Evolutionary conservation across 202 grass and related monocot genomes (phyloP), one percentile per base, ranked within the genome.

Genomic region (Hordeum pubiflorum): DNA sequence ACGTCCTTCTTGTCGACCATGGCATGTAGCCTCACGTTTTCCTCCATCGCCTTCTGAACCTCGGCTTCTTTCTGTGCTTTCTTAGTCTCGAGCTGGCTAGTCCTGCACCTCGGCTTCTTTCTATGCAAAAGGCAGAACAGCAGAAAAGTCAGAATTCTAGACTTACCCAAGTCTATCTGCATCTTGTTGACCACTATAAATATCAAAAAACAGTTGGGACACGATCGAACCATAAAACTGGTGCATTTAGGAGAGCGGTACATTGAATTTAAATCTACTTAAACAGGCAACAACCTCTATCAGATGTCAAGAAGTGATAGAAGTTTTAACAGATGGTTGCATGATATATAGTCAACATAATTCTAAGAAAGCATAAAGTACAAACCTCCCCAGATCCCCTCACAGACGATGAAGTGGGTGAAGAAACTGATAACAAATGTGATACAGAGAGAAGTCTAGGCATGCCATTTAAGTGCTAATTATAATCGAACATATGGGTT

Each of bases 11-110:
- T 94, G 73, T 95, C 92, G 34, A 91, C 84, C 83, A 86, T 78
- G 0, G 90, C 90, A 21, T 82, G 86, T 17, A 98, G 84, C 81
- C 74, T 89, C 57, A 98, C 86, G 21, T 98, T 97, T 77, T 97
- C 94, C 78, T 97, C 94, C 55, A 94, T 87, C 32, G 93, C 86
- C 39, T 91, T 91, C 58, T 93, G 76, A 6, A 89, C 86, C 83
- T 97, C 95, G 0, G 85, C 88, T 79, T 95, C 95, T 80, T 98
- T 98, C 56, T 93, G 88, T 43, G 84, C 82, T 90, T 98, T 98
- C 78, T 98, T 92, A 17, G 58, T 88, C 80, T 95, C 87, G 3
- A 95, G 78, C 71, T 93, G 90, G 81, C 85, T 86, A 23, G 87
- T 95, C 87, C 89, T 50, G 46, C 5, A 50, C 46, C 44, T 48